phyloP scores from a whole-genome alignment of 164 flowering plant species.

The Magnolia officinalis region DNA sequence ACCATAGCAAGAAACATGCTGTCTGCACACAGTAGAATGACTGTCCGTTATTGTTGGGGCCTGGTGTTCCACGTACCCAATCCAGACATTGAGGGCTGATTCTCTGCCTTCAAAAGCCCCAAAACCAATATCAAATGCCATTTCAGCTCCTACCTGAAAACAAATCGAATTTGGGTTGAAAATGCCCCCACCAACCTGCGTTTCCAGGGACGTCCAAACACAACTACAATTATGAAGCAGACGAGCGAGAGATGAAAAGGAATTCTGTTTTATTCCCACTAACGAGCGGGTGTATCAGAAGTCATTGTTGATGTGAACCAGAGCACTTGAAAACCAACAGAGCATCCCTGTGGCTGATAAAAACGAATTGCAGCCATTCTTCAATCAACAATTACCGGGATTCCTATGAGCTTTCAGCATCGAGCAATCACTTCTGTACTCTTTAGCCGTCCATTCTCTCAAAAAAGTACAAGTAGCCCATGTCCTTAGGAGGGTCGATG shows the following conservation, averaged over 20 bases:
- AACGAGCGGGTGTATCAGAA: not conserved
- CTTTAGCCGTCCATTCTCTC: constrained; percentile 57
- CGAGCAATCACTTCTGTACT: not conserved
- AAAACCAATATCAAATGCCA: not conserved
- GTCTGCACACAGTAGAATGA: too few species aligned
- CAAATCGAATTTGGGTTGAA: not conserved
- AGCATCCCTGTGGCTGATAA: not conserved
- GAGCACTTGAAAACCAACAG: not conserved
- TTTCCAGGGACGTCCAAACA: not conserved
- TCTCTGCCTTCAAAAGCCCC: not conserved
- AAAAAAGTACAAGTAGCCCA: constrained; percentile 95
- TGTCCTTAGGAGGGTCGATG: constrained; percentile 81
- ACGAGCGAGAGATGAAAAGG: not conserved
- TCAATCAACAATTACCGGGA: not conserved
- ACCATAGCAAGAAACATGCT: too few species aligned
- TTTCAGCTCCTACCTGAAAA: not conserved
- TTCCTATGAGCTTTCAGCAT: not conserved
- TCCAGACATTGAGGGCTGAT: too few species aligned
- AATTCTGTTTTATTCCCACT: not conserved
- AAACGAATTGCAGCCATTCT: not conserved
- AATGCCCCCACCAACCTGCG: not conserved
- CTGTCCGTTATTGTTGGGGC: too few species aligned
- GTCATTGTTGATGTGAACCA: not conserved
- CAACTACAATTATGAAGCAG: not conserved
- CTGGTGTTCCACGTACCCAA: too few species aligned